phyloP scores from a whole-genome alignment of 305 asterid species.

The Euphrasia arctica region DNA sequence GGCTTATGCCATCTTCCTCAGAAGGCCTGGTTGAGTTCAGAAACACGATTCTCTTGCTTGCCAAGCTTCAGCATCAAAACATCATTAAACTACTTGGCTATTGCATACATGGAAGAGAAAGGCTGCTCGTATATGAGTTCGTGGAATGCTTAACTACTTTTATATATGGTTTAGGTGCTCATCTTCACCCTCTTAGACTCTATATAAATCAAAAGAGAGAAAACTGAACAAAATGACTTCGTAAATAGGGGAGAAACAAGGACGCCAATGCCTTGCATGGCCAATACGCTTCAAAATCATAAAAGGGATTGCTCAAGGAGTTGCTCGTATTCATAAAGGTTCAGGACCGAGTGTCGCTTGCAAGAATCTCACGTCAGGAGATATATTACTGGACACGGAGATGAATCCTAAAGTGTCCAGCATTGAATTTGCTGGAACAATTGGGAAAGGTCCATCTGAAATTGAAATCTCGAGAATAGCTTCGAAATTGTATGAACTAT shows the following conservation, averaged over 20 bases:
- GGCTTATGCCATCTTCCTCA: slow-evolving; percentile 4
- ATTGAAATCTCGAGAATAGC: neutral
- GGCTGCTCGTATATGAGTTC: slow-evolving; percentile 30
- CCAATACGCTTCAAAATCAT: slow-evolving; percentile 22
- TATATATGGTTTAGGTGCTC: slow-evolving; percentile 21
- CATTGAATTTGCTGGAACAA: slow-evolving; percentile 16
- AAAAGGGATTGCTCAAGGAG: slow-evolving; percentile 26
- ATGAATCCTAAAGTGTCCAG: slow-evolving; percentile 28
- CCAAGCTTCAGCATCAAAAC: slow-evolving; percentile 26
- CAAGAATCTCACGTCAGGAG: slow-evolving; percentile 16
- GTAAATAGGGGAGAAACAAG: slow-evolving; percentile 7
- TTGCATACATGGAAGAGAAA: slow-evolving; percentile 24
- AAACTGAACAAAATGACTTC: neutral
- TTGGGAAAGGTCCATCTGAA: slow-evolving; percentile 19
- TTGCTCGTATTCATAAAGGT: slow-evolving; percentile 15
- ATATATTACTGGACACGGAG: slow-evolving; percentile 25
- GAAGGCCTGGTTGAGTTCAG: neutral
- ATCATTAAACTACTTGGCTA: slow-evolving; percentile 26
- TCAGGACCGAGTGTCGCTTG: slow-evolving; percentile 5
- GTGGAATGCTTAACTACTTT: slow-evolving; percentile 20
- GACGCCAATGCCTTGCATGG: slow-evolving; percentile 17
- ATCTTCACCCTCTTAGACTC: slow-evolving; percentile 4
- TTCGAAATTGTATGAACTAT: slow-evolving; percentile 10
- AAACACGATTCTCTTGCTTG: slow-evolving; percentile 18
- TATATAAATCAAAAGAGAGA: neutral